These are phyloP conservation scores for Lobosporangium transversale DNA, from an alignment of 192 early-diverging fungal genomes.

Conservation along the genomic window DNA sequence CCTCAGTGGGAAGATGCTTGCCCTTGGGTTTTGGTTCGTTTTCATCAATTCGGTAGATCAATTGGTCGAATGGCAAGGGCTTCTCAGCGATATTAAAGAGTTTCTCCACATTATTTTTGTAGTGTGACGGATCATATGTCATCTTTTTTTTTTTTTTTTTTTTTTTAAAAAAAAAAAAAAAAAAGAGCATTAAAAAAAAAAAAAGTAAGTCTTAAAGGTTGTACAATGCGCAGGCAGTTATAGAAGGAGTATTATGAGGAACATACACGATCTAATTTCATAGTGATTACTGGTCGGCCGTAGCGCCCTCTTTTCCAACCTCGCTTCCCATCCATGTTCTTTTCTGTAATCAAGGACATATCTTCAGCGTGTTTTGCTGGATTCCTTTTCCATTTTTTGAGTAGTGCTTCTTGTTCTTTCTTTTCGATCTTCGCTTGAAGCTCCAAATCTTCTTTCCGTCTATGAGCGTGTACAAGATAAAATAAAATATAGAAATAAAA, in stretches of 20 bases:
- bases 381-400: constrained; percentile 56
- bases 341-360: constrained; percentile 76
- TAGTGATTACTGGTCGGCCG: constrained; percentile 76
- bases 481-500: too few relatives aligned
- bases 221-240: too few relatives aligned
- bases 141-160: constrained; percentile 55
- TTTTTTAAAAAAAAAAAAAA: too few relatives aligned
- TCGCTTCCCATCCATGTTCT: constrained; percentile 67
- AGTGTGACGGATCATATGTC: constrained; percentile 72
- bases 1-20: constrained; percentile 37
- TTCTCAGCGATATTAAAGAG: constrained; percentile 55
- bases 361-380: constrained; percentile 65
- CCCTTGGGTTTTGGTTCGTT: constrained; percentile 44
- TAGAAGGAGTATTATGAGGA: not conserved
- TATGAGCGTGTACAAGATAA: too few relatives aligned
- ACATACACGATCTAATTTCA: constrained; percentile 63
- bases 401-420: constrained; percentile 49
- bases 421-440: constrained; percentile 46
- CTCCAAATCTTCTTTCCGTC: constrained; percentile 61
- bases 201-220: too few relatives aligned
- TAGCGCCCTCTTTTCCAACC: constrained; percentile 79
- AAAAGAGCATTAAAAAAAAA: too few relatives aligned
- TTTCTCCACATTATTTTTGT: constrained; percentile 73
- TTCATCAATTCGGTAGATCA: constrained; percentile 46
- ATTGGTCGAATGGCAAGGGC: constrained; percentile 26